These are phyloP conservation scores for Coemansia sp. DNA, from an alignment of 192 early-diverging fungal genomes.

Conservation along the genomic window DNA sequence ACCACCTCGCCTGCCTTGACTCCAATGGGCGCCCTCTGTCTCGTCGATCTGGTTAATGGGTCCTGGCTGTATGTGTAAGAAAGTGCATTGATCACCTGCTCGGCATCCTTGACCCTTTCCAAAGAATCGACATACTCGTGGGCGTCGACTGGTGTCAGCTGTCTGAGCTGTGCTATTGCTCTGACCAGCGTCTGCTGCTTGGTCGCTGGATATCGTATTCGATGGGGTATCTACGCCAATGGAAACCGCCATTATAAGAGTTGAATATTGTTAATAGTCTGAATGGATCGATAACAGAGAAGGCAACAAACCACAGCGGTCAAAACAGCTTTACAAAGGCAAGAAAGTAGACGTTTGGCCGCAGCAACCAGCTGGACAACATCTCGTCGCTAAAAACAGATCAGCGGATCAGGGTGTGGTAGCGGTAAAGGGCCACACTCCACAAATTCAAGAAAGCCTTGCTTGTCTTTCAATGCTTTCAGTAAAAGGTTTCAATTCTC, in stretches of 20 bases:
- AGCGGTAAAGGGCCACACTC: neutral
- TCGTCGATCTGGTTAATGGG: neutral
- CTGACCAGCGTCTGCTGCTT: slow-evolving; percentile 1
- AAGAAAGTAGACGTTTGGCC: neutral
- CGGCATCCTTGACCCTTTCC: slow-evolving; percentile 24
- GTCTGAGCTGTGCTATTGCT: neutral
- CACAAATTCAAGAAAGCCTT: neutral
- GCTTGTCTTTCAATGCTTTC: neutral
- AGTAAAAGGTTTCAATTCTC: neutral
- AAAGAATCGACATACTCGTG: slow-evolving; percentile 33
- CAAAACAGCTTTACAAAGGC: neutral
- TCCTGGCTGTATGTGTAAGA: slow-evolving; percentile 20
- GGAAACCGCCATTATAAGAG: slow-evolving; percentile 20
- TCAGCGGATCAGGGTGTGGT: neutral
- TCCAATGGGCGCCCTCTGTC: neutral
- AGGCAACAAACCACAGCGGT: neutral
- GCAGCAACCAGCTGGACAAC: neutral
- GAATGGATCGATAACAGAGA: neutral
- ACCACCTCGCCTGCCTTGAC: neutral
- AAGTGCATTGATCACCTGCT: slow-evolving; percentile 31
- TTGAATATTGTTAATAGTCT: neutral
- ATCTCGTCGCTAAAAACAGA: neutral
- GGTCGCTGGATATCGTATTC: slow-evolving; percentile 19
- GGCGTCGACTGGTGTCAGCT: slow-evolving; percentile 2
- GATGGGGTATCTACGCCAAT: slow-evolving; percentile 12